Percentiles rank a stretch among this genome's conserved stretches.
Conservation (phyloP, 352 stramenopile species). For the Globisporangium paddicum region DNA sequence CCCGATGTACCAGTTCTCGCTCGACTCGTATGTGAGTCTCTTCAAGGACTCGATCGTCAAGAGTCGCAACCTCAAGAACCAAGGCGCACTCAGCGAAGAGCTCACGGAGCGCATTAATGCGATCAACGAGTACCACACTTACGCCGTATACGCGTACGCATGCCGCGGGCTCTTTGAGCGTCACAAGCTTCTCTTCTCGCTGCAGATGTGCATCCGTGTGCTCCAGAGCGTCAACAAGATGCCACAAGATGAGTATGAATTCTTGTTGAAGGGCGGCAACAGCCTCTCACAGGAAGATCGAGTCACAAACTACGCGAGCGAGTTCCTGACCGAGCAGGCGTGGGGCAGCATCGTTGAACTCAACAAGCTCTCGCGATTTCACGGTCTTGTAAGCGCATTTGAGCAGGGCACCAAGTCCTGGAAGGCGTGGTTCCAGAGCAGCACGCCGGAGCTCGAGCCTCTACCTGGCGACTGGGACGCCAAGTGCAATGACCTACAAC, state of each 20-base stretch:
- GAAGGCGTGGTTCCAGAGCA: constrained; percentile 83
- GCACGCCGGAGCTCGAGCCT: constrained; percentile 86
- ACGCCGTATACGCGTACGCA: constrained; percentile 93
- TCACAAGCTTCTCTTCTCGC: constrained; percentile 95
- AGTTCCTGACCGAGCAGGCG: constrained; percentile 77
- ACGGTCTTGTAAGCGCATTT: constrained; percentile 87
- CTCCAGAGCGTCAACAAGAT: constrained; percentile 91
- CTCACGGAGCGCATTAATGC: constrained; percentile 85
- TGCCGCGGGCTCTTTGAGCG: constrained; percentile 94
- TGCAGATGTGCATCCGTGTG: constrained; percentile 93
- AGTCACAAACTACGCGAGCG: constrained; percentile 78
- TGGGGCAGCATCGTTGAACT: constrained; percentile 93
- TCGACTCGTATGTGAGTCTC: constrained; percentile 93
- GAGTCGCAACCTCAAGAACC: constrained; percentile 75
- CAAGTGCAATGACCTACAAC: constrained; percentile 92
- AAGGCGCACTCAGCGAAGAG: constrained; percentile 74
- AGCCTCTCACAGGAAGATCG: constrained; percentile 56
- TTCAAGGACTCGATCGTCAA: constrained; percentile 94
- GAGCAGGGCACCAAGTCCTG: constrained; percentile 82
- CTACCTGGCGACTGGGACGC: constrained; percentile 92
- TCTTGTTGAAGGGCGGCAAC: constrained; percentile 90
- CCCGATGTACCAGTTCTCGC: constrained; percentile 97
- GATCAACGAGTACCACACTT: constrained; percentile 96
- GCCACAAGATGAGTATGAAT: constrained; percentile 92
- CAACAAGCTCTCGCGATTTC: constrained; percentile 86